Evolutionary conservation across 202 grass and related monocot genomes (phyloP).

Genomic region (Carex arenaria): DNA sequence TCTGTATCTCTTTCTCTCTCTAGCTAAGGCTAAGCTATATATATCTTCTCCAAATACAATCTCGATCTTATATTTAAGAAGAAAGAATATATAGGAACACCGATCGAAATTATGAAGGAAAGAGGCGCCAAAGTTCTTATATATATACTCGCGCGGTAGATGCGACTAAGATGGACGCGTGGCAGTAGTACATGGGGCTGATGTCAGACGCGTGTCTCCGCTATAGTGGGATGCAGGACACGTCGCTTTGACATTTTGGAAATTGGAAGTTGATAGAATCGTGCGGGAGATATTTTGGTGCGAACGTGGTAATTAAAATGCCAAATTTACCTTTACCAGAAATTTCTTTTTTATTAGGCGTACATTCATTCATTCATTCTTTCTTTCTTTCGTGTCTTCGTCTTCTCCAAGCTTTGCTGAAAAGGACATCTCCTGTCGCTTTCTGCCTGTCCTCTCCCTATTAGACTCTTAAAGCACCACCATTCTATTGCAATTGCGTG

Average conservation of each 20-base stretch:
- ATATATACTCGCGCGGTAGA: background rate
- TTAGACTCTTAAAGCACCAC: background rate
- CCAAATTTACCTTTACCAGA: background rate
- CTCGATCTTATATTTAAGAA: background rate
- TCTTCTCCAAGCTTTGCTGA: background rate
- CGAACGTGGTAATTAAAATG: background rate
- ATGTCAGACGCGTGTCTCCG: background rate
- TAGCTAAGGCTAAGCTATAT: too few species aligned
- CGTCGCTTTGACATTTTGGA: background rate
- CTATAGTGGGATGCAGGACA: background rate
- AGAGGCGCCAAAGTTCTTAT: background rate
- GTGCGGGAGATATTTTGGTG: too few species aligned
- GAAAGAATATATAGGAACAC: background rate
- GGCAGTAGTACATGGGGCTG: background rate
- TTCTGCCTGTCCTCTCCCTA: background rate
- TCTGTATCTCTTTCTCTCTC: too few species aligned
- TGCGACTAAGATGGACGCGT: background rate
- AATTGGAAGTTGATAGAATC: background rate
- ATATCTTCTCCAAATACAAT: background rate
- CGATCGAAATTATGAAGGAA: background rate
- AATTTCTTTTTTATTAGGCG: background rate
- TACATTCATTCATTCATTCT: background rate
- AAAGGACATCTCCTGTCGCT: slow-evolving; percentile 3
- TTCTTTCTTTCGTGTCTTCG: too few species aligned
- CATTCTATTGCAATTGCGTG: background rate